Evolutionary conservation across 2,329 filamentous ascomycete genomes (phyloP).

Genomic region (Botrytis elliptica): DNA sequence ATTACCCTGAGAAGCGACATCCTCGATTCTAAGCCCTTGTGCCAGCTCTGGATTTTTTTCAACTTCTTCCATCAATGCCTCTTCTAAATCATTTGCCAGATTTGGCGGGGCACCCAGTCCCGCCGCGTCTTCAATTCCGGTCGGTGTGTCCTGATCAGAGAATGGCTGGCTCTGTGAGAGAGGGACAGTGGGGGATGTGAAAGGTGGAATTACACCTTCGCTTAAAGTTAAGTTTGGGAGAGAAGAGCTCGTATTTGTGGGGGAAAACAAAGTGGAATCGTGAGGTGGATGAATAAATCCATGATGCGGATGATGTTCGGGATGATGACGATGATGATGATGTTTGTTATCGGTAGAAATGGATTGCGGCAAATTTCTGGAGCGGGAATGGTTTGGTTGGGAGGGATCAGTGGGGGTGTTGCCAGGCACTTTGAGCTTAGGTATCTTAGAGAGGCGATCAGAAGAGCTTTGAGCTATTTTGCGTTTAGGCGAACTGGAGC

Average conservation of each 20-base stretch:
- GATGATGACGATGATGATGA: not conserved
- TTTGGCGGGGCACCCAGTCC: not conserved
- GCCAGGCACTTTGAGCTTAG: constrained; percentile 4
- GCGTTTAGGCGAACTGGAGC: not conserved
- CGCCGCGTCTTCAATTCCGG: not conserved
- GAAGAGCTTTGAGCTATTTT: constrained; percentile 10
- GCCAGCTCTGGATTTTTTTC: not conserved
- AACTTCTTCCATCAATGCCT: constrained; percentile 7
- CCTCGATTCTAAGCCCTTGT: not conserved
- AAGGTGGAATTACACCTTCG: constrained; percentile 9
- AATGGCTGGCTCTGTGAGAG: not conserved
- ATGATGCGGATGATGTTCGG: not conserved
- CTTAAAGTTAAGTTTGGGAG: not conserved
- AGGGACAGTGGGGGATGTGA: constrained; percentile 4
- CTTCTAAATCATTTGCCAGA: constrained; percentile 8
- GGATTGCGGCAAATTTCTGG: not conserved
- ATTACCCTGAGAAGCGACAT: not conserved
- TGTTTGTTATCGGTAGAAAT: not conserved
- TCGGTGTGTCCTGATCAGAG: not conserved
- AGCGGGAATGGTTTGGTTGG: constrained; percentile 1
- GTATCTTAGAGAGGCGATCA: constrained; percentile 3
- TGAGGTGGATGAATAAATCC: constrained; percentile 5
- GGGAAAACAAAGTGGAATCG: not conserved
- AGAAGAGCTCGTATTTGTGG: not conserved
- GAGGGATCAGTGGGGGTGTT: constrained; percentile 7